Conservation (phyloP, 306 rosid genomes). For the Rosa lucieae region DNA sequence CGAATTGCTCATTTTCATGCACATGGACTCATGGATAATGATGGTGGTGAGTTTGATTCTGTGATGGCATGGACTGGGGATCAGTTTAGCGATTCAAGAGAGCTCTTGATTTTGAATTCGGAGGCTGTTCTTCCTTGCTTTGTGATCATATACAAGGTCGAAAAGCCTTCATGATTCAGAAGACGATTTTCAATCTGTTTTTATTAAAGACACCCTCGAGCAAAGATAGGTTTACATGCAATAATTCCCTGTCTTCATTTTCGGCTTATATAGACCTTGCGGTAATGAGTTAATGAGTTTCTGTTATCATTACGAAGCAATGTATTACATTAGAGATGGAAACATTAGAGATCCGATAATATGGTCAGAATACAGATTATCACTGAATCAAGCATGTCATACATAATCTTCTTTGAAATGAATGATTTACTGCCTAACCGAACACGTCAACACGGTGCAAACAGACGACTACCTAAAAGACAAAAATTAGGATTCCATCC, state of each 20-base stretch:
- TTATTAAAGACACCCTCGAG: neutral
- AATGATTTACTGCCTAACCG: neutral
- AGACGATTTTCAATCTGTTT: neutral
- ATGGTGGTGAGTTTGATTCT: slow-evolving; percentile 34
- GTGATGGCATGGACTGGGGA: slow-evolving; percentile 5
- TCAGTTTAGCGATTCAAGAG: slow-evolving; percentile 7
- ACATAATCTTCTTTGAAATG: neutral
- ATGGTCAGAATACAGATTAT: neutral
- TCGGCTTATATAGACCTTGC: neutral
- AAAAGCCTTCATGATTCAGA: neutral
- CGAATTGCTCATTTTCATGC: slow-evolving; percentile 18
- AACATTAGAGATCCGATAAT: neutral
- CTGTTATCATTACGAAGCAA: neutral
- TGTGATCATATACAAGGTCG: slow-evolving; percentile 26
- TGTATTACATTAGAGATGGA: neutral
- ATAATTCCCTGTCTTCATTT: neutral
- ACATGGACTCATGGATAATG: neutral
- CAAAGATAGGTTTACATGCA: neutral
- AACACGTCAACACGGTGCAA: neutral
- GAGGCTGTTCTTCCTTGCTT: slow-evolving; percentile 41
- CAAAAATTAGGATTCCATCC: neutral
- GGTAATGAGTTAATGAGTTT: neutral
- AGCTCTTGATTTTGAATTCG: slow-evolving; percentile 24
- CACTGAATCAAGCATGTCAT: neutral
- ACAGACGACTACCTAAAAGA: neutral